Conservation (phyloP, 306 rosid genomes). For the Pueraria montana region DNA sequence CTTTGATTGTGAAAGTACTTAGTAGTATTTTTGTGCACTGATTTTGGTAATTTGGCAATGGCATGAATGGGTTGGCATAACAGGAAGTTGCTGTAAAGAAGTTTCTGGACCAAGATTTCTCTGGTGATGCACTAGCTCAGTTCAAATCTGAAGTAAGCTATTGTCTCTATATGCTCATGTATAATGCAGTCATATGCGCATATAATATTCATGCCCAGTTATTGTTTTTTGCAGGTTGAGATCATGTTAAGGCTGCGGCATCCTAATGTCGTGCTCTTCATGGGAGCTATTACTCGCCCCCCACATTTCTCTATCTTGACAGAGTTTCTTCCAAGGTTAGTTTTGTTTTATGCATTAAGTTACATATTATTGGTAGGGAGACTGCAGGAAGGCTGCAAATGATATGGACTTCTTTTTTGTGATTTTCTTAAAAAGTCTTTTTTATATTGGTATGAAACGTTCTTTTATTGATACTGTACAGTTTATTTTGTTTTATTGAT, state of each 20-base stretch:
- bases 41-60: slow-evolving; percentile 38
- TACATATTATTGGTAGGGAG: slow-evolving; percentile 33
- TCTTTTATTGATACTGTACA: slow-evolving; percentile 33
- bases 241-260: slow-evolving; percentile 97
- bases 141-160: slow-evolving; percentile 92
- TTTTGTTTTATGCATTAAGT: slow-evolving; percentile 35
- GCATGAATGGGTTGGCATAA: slow-evolving; percentile 48
- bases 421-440: slow-evolving; percentile 23
- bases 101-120: slow-evolving; percentile 94
- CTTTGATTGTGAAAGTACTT: slow-evolving; percentile 29
- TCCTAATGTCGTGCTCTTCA: slow-evolving; percentile 99
- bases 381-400: background rate
- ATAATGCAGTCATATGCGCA: slow-evolving; percentile 24
- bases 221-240: slow-evolving; percentile 76
- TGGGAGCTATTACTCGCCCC: slow-evolving; percentile 97
- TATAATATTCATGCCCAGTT: slow-evolving; percentile 36
- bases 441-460: slow-evolving; percentile 24
- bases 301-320: slow-evolving; percentile 97
- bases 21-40: slow-evolving; percentile 30
- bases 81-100: slow-evolving; percentile 99
- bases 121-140: slow-evolving; percentile 94
- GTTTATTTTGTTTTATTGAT: slow-evolving; percentile 27
- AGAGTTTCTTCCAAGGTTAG: slow-evolving; percentile 94
- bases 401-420: slow-evolving; percentile 22
- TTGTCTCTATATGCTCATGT: slow-evolving; percentile 28